A percentile compares a stretch with the other conserved stretches of the same genome.
Evolutionary conservation across 176 grass and related monocot genomes (phyloP).

Genomic region (Oryza australiensis): DNA sequence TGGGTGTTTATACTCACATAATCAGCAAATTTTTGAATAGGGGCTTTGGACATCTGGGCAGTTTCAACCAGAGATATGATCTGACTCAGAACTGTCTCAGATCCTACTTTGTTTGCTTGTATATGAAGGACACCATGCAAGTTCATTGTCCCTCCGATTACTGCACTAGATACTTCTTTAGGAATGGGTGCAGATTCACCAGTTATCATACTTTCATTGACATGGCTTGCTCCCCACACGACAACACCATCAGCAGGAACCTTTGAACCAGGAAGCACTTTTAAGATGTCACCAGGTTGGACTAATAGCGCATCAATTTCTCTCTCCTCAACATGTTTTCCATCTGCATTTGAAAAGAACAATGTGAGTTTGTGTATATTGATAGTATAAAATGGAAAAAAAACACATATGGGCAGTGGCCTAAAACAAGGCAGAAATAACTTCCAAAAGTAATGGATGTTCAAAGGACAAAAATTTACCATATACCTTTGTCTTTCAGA

Average conservation of each 20-base stretch:
- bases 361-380: conserved; percentile 21
- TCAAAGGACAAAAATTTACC: background rate
- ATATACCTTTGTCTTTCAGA: conserved; percentile 84
- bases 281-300: conserved; percentile 89
- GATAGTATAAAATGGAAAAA: background rate
- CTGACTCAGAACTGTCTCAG: conserved; percentile 87
- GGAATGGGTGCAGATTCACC: conserved; percentile 82
- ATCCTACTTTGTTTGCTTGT: conserved; percentile 94
- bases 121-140: conserved; percentile 88
- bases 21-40: conserved; percentile 99
- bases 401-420: background rate
- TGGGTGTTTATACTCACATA: conserved; percentile 62
- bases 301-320: conserved; percentile 94
- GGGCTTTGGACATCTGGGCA: conserved; percentile 97
- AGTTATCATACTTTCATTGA: conserved; percentile 99
- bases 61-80: conserved; percentile 99
- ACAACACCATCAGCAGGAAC: conserved; percentile 88
- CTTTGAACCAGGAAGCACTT: conserved; percentile 96
- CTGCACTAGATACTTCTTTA: conserved; percentile 77
- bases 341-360: conserved; percentile 55
- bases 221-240: conserved; percentile 86
- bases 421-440: background rate
- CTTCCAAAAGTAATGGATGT: background rate
- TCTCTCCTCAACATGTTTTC: conserved; percentile 63
- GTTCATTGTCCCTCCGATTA: conserved; percentile 96